Percentiles rank a stretch among this genome's conserved stretches.
Conservation (phyloP, 805 yeast species). For the Candida wancherniae region DNA sequence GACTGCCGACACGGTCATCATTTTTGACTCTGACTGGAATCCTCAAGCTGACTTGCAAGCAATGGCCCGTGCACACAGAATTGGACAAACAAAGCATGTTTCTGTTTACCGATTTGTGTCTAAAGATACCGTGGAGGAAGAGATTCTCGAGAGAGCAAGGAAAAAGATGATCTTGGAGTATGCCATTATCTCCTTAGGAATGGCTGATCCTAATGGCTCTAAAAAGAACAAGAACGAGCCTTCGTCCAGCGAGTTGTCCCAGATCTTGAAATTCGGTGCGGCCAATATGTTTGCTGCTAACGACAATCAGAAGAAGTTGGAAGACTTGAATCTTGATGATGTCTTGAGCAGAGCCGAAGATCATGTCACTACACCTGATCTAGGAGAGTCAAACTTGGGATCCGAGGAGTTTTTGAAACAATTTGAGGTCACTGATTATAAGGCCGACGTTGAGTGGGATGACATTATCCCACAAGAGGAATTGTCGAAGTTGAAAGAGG, state of each 20-base stretch:
- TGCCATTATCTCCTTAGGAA: slow-evolving; percentile 94
- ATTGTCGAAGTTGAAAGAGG: slow-evolving; percentile 80
- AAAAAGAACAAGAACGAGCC: slow-evolving; percentile 66
- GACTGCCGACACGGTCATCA: slow-evolving; percentile 99
- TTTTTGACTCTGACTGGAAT: slow-evolving; percentile 98
- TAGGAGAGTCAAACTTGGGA: slow-evolving; percentile 96
- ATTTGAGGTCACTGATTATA: slow-evolving; percentile 97
- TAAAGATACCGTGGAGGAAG: slow-evolving; percentile 97
- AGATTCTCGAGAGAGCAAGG: slow-evolving; percentile 92
- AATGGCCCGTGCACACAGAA: slow-evolving; percentile 99
- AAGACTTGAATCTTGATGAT: slow-evolving; percentile 91
- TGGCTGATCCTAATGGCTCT: slow-evolving; percentile 63
- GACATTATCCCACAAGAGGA: slow-evolving; percentile 97
- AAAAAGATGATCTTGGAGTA: slow-evolving; percentile 97
- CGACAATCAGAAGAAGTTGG: slow-evolving; percentile 93
- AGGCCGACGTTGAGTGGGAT: slow-evolving; percentile 98
- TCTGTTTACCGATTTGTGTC: slow-evolving; percentile 97
- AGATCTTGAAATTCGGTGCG: slow-evolving; percentile 96
- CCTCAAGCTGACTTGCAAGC: slow-evolving; percentile 99
- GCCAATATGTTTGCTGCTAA: slow-evolving; percentile 96
- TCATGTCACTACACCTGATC: slow-evolving; percentile 90
- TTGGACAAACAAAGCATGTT: slow-evolving; percentile 98
- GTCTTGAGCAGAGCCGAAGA: slow-evolving; percentile 96
- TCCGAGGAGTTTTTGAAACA: slow-evolving; percentile 97
- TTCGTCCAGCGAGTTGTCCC: slow-evolving; percentile 76